Evolutionary conservation across 2,329 filamentous ascomycete genomes (phyloP), one percentile per base, ranked within the genome.

Genomic region (Penicillium frequentans): DNA sequence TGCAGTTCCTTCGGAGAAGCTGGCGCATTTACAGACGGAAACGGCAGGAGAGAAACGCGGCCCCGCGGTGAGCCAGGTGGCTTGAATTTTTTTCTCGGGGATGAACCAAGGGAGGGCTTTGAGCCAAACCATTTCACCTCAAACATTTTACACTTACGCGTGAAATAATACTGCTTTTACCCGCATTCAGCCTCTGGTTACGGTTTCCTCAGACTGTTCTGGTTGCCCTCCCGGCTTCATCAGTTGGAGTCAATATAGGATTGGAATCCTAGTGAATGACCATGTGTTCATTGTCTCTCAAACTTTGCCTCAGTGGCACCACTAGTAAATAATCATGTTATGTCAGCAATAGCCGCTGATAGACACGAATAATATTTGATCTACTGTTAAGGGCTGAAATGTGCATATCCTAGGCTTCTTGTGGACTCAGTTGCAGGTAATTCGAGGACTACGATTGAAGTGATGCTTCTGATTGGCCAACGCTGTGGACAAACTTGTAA

Each of bases 21-120:
- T 54, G 19, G 54, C 55, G 1, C 56, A 59, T 26, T 11, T 64
- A 9, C 59, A 53, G 9, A 56, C 55, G 2, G 61, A 65, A 35
- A 45, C 59, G 29, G 61, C 19, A 21, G 39, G 9, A 21, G 39
- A 42, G 39, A 42, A 42, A 23, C 39, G 11, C 5, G 19, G 16
- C n/a, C 35, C 39, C 10, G 19, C 39, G 9, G 39, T 21, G 9
- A 42, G 10, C 39, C 39, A 23, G 19, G 39, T 42, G 39, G 39
- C 23, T 19, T 42, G 31, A 33, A 39, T 19, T n/a, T 19, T 19
- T n/a, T 3, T 39, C n/a, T n/a, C 1, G 7, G n/a, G n/a, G n/a
- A 39, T 19, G 29, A 33, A 33, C 7, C 31, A 7, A 33, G 5
- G 35, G 35, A 39, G 16, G 16, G 35, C 35, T 19, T 39, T 39